phyloP scores from a whole-genome alignment of 768 basidiomycete species.

The Leccinellum rugosiceps region DNA sequence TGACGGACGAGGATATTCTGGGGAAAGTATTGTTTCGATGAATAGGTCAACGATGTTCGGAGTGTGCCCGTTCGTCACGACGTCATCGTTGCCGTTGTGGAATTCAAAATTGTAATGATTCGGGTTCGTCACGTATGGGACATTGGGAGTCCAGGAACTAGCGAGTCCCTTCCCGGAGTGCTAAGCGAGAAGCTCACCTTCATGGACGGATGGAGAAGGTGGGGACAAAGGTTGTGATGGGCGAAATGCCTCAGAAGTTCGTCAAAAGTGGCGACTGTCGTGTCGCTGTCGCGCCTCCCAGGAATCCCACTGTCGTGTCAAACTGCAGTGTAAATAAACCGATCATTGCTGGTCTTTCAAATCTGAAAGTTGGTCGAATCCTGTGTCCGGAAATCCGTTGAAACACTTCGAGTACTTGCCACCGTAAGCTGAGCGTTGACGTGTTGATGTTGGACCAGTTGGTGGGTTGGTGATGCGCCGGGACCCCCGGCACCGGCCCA shows the following conservation, averaged over 20 bases:
- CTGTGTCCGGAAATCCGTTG: neutral
- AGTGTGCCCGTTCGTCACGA: conserved; percentile 42
- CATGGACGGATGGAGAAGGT: conserved; percentile 41
- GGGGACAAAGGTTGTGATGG: too few relatives aligned
- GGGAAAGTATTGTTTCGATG: conserved; percentile 55
- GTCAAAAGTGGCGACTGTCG: neutral
- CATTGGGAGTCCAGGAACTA: too few relatives aligned
- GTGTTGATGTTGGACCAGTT: too few relatives aligned
- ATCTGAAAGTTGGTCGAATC: neutral
- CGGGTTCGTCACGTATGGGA: conserved; percentile 26
- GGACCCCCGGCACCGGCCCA: too few relatives aligned
- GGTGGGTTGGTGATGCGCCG: neutral
- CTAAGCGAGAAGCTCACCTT: conserved; percentile 38
- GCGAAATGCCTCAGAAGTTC: neutral
- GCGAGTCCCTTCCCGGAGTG: conserved; percentile 33
- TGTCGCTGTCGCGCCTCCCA: neutral
- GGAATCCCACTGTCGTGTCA: neutral
- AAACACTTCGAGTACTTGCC: neutral
- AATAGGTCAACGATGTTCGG: conserved; percentile 57
- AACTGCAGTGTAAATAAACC: neutral
- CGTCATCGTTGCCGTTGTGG: conserved; percentile 26
- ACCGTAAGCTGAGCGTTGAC: neutral
- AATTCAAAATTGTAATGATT: neutral
- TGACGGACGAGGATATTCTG: conserved; percentile 54
- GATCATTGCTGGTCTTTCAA: conserved; percentile 13